Conservation (phyloP, 306 rosid genomes). For the Vigna radiata region DNA sequence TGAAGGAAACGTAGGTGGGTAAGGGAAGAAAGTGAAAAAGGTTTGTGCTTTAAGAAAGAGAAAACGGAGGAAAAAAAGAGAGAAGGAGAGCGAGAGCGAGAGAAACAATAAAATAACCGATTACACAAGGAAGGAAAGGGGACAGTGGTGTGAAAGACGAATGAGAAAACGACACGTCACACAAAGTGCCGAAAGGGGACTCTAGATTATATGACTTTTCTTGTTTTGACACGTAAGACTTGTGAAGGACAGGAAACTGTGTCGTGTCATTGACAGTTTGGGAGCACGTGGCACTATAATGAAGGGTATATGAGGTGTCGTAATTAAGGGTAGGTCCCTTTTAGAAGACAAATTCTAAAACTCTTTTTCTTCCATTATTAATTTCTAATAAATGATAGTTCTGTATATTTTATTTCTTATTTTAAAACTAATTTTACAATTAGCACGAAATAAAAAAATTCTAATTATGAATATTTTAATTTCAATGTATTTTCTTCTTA, state of each 20-base stretch:
- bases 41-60: slow-evolving; percentile 15
- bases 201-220: slow-evolving; percentile 34
- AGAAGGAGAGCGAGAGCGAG: slow-evolving; percentile 24
- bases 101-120: slow-evolving; percentile 24
- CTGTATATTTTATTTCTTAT: neutral
- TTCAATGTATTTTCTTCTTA: no score
- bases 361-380: neutral
- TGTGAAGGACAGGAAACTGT: neutral
- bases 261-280: neutral
- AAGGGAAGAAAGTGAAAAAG: slow-evolving; percentile 40
- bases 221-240: slow-evolving; percentile 3
- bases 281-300: slow-evolving; percentile 7
- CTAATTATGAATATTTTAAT: no score
- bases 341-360: neutral
- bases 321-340: slow-evolving; percentile 6
- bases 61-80: neutral
- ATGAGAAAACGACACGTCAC: slow-evolving; percentile 33
- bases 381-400: neutral
- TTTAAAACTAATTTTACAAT: no score
- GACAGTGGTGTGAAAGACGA: slow-evolving; percentile 29
- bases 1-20: slow-evolving; percentile 37
- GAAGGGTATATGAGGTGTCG: neutral
- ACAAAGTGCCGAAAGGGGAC: neutral
- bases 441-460: no score
- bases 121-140: slow-evolving; percentile 18